Conservation (phyloP, 2,329 filamentous ascomycete species). For the Zymoseptoria ardabiliae region DNA sequence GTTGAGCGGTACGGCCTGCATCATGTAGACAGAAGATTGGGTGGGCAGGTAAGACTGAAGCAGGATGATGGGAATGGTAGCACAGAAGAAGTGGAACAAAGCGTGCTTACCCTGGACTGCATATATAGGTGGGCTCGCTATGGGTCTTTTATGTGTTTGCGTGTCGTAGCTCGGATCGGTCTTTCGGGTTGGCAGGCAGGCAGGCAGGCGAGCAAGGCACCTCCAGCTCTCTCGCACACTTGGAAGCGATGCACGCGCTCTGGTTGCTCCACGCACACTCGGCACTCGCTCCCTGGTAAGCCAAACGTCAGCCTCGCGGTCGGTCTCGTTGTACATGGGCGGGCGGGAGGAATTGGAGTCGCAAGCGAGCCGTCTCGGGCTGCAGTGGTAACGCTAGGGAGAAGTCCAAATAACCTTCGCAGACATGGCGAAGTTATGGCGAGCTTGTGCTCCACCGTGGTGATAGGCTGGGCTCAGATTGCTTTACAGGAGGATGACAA, state of each 20-base stretch:
- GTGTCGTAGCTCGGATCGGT: background rate
- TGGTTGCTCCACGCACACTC: conserved; percentile 6
- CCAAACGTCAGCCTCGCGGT: conserved; percentile 13
- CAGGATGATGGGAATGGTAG: conserved; percentile 1
- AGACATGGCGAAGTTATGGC: conserved; percentile 18
- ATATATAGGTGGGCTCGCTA: conserved; percentile 4
- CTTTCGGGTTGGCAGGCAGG: background rate
- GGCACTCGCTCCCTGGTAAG: conserved; percentile 6
- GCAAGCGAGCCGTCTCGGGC: conserved; percentile 18
- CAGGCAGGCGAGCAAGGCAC: background rate
- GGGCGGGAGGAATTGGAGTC: background rate
- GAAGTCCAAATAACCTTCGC: conserved; percentile 13
- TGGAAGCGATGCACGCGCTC: background rate
- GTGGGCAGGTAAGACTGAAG: background rate
- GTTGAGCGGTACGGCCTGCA: background rate
- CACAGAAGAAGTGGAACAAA: conserved; percentile 9
- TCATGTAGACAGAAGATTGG: background rate
- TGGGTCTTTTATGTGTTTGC: conserved; percentile 14
- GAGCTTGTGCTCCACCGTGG: conserved; percentile 18
- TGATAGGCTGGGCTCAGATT: background rate
- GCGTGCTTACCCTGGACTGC: conserved; percentile 15
- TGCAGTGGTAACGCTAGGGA: conserved; percentile 13
- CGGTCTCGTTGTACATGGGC: background rate
- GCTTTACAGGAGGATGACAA: background rate
- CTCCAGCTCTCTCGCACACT: background rate